Evolutionary conservation across 768 basidiomycete species (phyloP).

Genomic region (Leccinum broughii): DNA sequence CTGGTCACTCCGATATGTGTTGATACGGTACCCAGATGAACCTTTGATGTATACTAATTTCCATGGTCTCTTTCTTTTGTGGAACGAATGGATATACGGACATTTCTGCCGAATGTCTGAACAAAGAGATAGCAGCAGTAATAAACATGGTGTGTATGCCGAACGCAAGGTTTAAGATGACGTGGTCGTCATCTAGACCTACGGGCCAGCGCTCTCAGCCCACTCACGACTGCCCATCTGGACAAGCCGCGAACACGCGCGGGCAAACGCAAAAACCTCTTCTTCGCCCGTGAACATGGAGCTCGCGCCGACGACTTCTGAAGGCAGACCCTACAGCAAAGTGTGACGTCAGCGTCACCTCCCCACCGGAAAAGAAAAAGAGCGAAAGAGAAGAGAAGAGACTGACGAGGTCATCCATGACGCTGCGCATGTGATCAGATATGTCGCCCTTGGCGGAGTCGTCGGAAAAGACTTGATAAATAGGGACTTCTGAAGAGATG

Average conservation of each 20-base stretch:
- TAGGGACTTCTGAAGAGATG: slow-evolving; percentile 89
- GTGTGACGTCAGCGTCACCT: background rate
- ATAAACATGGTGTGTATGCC: background rate
- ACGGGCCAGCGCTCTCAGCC: slow-evolving; percentile 49
- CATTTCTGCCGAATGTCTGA: background rate
- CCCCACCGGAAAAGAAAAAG: background rate
- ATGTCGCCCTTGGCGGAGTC: slow-evolving; percentile 48
- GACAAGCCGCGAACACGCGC: slow-evolving; percentile 84
- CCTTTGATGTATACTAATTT: slow-evolving; percentile 30
- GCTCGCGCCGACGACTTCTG: slow-evolving; percentile 73
- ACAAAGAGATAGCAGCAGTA: background rate
- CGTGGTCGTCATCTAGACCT: background rate
- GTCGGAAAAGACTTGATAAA: slow-evolving; percentile 87
- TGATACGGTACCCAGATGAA: slow-evolving; percentile 18
- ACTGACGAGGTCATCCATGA: slow-evolving; percentile 93
- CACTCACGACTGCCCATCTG: slow-evolving; percentile 93
- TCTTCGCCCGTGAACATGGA: slow-evolving; percentile 97
- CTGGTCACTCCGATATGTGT: slow-evolving; percentile 17
- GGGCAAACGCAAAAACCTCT: slow-evolving; percentile 95
- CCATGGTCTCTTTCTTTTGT: background rate
- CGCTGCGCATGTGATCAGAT: slow-evolving; percentile 85
- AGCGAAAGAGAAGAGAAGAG: slow-evolving; percentile 2
- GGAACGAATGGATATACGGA: slow-evolving; percentile 10
- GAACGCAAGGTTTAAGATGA: background rate
- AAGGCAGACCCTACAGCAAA: slow-evolving; percentile 64